Conservation (phyloP, 1,139 yeast genomes). For the Pichia sp. region DNA sequence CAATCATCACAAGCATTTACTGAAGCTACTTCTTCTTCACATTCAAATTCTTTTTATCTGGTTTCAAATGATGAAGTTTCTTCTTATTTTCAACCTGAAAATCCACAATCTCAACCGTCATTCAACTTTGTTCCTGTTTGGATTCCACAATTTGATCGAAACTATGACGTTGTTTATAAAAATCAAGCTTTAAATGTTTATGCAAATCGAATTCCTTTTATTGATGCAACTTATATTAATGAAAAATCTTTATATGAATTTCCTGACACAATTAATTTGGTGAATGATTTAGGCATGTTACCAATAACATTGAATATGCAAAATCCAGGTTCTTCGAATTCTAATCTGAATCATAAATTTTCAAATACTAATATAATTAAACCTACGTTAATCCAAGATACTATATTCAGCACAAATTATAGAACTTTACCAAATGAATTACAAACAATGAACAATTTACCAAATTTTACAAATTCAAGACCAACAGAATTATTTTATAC, state of each 20-base stretch:
- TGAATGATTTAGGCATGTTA: constrained; percentile 17
- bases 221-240: constrained; percentile 33
- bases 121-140: constrained; percentile 33
- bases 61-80: constrained; percentile 32
- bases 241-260: constrained; percentile 28
- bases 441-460: constrained; percentile 6
- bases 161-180: constrained; percentile 53
- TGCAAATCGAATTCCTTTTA: constrained; percentile 50
- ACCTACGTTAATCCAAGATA: neutral
- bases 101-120: constrained; percentile 32
- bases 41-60: constrained; percentile 18
- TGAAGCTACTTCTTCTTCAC: constrained; percentile 10
- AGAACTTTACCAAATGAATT: constrained; percentile 1
- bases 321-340: constrained; percentile 5
- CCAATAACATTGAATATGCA: constrained; percentile 13
- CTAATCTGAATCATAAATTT: neutral
- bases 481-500: constrained; percentile 35
- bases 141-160: constrained; percentile 54
- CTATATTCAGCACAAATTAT: neutral
- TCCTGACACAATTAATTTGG: constrained; percentile 21
- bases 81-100: constrained; percentile 36
- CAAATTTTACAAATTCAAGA: constrained; percentile 5
- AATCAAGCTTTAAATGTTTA: constrained; percentile 54
- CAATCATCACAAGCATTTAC: constrained; percentile 17
- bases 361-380: neutral